A percentile compares a stretch with the other conserved stretches of the same genome.
Conservation (phyloP, 805 yeast genomes). For the Ogataea thermomethanolica region DNA sequence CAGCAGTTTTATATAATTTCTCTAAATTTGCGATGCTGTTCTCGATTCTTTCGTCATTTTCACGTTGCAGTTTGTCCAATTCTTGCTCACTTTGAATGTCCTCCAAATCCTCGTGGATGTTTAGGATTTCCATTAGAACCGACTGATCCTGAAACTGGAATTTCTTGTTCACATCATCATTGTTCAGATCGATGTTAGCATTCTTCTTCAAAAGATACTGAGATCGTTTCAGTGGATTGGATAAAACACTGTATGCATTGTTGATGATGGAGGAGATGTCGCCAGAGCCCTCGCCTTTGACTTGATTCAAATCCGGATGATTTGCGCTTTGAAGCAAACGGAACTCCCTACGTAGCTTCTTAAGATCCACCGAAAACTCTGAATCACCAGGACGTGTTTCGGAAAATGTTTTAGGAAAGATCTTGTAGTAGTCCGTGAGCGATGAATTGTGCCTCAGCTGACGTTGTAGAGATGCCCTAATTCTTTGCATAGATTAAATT, state of each 20-base stretch:
- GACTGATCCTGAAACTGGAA: slow-evolving; percentile 41
- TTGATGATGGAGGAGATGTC: slow-evolving; percentile 56
- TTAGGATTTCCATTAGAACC: slow-evolving; percentile 72
- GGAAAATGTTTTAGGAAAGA: slow-evolving; percentile 77
- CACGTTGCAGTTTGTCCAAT: slow-evolving; percentile 45
- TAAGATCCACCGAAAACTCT: slow-evolving; percentile 53
- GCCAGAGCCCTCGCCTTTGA: slow-evolving; percentile 22
- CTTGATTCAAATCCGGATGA: slow-evolving; percentile 69
- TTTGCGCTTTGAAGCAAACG: slow-evolving; percentile 63
- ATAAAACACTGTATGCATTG: slow-evolving; percentile 70
- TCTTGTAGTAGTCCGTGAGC: slow-evolving; percentile 44
- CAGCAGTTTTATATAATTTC: slow-evolving; percentile 41
- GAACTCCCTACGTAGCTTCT: slow-evolving; percentile 67
- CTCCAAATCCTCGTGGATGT: slow-evolving; percentile 80
- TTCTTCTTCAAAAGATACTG: slow-evolving; percentile 49
- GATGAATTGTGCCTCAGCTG: slow-evolving; percentile 1
- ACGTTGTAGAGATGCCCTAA: not conserved
- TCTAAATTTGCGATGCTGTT: slow-evolving; percentile 44
- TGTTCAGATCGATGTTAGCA: slow-evolving; percentile 50
- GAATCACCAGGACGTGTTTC: slow-evolving; percentile 60
- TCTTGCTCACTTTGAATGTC: slow-evolving; percentile 59
- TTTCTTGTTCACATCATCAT: slow-evolving; percentile 51
- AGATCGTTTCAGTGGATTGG: slow-evolving; percentile 68
- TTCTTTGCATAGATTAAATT: slow-evolving; percentile 1
- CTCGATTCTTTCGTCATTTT: slow-evolving; percentile 55